Evolutionary conservation across 1,139 yeast species (phyloP), one percentile per base, ranked within the genome.

Genomic region (Schizosaccharomyces versatilis): DNA sequence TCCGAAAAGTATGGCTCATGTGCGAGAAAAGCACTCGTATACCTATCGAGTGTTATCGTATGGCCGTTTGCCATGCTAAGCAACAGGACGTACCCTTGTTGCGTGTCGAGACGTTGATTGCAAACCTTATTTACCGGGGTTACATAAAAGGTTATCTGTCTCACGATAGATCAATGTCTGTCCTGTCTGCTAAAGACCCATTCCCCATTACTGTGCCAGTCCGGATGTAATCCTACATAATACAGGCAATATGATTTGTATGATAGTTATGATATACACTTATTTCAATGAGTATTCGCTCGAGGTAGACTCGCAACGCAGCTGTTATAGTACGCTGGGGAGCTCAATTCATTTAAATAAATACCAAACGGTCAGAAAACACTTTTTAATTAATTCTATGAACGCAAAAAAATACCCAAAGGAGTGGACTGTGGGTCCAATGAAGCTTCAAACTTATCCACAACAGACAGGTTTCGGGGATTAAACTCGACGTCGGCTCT

Each of bases 371-470:
- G 32, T 24, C 32, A 24, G 5, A 24, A 24, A 24, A 24, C 32
- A 24, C 32, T 24, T 24, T 24, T 24, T 3, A 24, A 24, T 24
- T 24, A 24, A 24, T 24, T 24, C 32, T 24, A 24, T 24, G 32
- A 24, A 24, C 32, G 32, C 5, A 24, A 24, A 24, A 53, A 81
- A 77, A 65, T 81, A 53, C 97, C 97, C 60, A 93, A 72, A 19
- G 98, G 98, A 17, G 97, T 88, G 66, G 77, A 77, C 61, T 81
- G 78, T 95, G 95, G 84, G 1, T 73, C 72, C 10, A 76, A 63
- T 47, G 83, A 94, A 59, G 73, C 77, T 66, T 90, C 73, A 70
- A 90, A 90, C 57, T 74, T 73, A 58, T 73, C 76, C 12, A 84
- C 94, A 64, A 82, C 86, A 12, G 74, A 71, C 66, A 77, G 78